Percentiles rank a stretch among this genome's conserved stretches.
Conservation (phyloP, 2,329 filamentous ascomycete species). For the Stagonosporopsis cucurbitacearum region DNA sequence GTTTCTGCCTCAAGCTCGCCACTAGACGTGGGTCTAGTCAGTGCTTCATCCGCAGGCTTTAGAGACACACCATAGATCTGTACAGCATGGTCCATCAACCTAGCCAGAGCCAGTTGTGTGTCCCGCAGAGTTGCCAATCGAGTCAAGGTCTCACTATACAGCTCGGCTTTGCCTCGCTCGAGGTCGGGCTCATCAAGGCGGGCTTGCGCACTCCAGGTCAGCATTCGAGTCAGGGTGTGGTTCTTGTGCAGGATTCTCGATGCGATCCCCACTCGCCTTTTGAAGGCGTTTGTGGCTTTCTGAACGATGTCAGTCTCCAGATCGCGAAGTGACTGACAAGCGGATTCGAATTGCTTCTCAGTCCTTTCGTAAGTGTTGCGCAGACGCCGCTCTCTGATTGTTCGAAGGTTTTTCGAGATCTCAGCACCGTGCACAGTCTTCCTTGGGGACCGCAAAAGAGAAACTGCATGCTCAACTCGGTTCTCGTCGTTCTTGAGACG, state of each 20-base stretch:
- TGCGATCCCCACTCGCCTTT: constrained; percentile 31
- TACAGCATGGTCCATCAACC: constrained; percentile 35
- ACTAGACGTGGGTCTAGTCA: background rate
- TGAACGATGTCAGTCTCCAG: constrained; percentile 14
- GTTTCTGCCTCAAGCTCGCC: background rate
- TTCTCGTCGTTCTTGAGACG: constrained; percentile 37
- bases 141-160: constrained; percentile 33
- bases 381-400: constrained; percentile 12
- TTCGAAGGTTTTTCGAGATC: constrained; percentile 5
- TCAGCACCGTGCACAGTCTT: constrained; percentile 2
- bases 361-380: constrained; percentile 27
- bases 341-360: constrained; percentile 27
- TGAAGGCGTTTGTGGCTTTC: constrained; percentile 22
- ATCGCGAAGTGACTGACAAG: constrained; percentile 22
- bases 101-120: constrained; percentile 37
- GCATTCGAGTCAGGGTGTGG: constrained; percentile 35
- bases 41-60: constrained; percentile 19
- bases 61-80: constrained; percentile 28
- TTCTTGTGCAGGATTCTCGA: constrained; percentile 36
- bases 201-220: constrained; percentile 38
- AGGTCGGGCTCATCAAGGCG: constrained; percentile 33
- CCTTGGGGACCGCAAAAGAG: constrained; percentile 1
- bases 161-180: constrained; percentile 16
- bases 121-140: constrained; percentile 38
- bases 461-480: constrained; percentile 14